These are phyloP conservation scores for Grigorovia humatica DNA, from an alignment of 805 yeast species.

Conservation along the genomic window DNA sequence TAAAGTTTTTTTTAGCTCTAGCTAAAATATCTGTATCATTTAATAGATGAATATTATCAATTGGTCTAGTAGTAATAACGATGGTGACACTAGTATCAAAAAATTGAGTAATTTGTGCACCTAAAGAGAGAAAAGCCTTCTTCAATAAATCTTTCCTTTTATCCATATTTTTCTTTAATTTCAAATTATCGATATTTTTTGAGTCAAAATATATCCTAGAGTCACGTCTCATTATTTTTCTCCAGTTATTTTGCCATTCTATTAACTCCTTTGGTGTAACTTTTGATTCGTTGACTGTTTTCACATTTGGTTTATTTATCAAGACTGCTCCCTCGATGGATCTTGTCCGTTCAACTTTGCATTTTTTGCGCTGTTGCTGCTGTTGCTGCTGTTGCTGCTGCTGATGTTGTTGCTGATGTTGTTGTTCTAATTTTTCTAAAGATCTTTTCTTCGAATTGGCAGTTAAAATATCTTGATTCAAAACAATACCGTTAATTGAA, in stretches of 20 bases:
- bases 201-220: slow-evolving; percentile 54
- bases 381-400: slow-evolving; percentile 8
- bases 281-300: slow-evolving; percentile 13
- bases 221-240: slow-evolving; percentile 42
- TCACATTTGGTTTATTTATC: slow-evolving; percentile 12
- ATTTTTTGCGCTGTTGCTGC: slow-evolving; percentile 12
- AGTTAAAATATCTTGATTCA: background rate
- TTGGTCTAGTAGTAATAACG: slow-evolving; percentile 59
- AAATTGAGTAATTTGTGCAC: slow-evolving; percentile 48
- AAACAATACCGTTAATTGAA: background rate
- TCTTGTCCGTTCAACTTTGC: slow-evolving; percentile 20
- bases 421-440: slow-evolving; percentile 15
- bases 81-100: slow-evolving; percentile 60
- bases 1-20: slow-evolving; percentile 46
- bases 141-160: slow-evolving; percentile 22
- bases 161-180: slow-evolving; percentile 17
- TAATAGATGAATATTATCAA: slow-evolving; percentile 33
- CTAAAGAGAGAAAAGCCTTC: slow-evolving; percentile 32
- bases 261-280: slow-evolving; percentile 32
- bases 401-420: slow-evolving; percentile 1
- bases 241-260: slow-evolving; percentile 61
- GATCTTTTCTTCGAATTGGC: slow-evolving; percentile 17
- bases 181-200: slow-evolving; percentile 15
- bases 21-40: slow-evolving; percentile 51
- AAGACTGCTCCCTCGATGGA: slow-evolving; percentile 30